Percentiles rank a stretch among this genome's conserved stretches.
phyloP scores from a whole-genome alignment of 2,329 filamentous ascomycete genomes.

The Microdochium paspali region DNA sequence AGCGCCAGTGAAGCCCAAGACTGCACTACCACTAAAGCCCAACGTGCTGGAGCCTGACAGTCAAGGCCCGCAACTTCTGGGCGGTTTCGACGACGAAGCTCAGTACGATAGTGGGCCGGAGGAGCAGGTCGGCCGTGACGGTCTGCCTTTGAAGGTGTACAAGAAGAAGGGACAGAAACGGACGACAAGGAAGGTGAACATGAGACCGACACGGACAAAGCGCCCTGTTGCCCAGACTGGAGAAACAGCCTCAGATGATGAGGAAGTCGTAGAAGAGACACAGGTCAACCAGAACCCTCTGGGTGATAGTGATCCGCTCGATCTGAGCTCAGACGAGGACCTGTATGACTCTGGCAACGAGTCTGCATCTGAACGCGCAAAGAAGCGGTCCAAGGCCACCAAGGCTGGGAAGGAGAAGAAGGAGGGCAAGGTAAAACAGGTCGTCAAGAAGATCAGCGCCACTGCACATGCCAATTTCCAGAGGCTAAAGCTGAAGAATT shows the following conservation, averaged over 20 bases:
- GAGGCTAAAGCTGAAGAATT: conserved; percentile 52
- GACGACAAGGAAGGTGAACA: conserved; percentile 61
- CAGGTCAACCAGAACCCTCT: conserved; percentile 18
- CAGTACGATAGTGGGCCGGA: conserved; percentile 49
- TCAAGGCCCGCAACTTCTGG: conserved; percentile 36
- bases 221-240: conserved; percentile 29
- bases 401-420: conserved; percentile 12
- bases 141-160: conserved; percentile 52
- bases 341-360: conserved; percentile 16
- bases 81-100: conserved; percentile 55
- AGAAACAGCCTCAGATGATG: conserved; percentile 17
- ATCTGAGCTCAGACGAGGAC: conserved; percentile 28
- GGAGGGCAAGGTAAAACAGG: conserved; percentile 34
- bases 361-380: conserved; percentile 11
- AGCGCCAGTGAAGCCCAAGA: background rate
- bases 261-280: conserved; percentile 29
- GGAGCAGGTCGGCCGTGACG: conserved; percentile 38
- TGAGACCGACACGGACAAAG: conserved; percentile 41
- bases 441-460: conserved; percentile 51
- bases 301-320: conserved; percentile 18
- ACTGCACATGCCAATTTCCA: conserved; percentile 59
- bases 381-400: conserved; percentile 16
- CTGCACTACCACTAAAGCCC: conserved; percentile 12
- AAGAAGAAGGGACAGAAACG: conserved; percentile 83
- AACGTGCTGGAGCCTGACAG: conserved; percentile 33